Base-by-base conservation (phyloP, 2,329 filamentous ascomycete species). In the Trichoderma sp. region DNA sequence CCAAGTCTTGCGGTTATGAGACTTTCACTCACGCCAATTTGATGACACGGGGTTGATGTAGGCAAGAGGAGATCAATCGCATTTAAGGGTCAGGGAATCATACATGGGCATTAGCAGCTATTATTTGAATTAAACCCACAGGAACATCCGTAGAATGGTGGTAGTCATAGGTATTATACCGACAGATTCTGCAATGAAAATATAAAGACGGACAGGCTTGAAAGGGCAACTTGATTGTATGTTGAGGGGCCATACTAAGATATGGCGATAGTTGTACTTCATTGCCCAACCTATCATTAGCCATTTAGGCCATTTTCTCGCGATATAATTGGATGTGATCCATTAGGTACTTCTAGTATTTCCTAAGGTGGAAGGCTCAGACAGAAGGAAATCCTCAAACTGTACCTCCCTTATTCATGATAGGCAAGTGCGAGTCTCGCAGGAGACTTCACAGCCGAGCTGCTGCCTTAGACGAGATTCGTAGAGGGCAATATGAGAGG, bases 1-100 rank as follows among this genome's bases (percentile, higher is more conserved):
- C 76, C 87, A 90, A 78, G 84, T 89, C 67, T 80, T 90, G 76
- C 84, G 85, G 73, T 80, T 90, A 75, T 71, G 34, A 68, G 15
- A 28, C n/a, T 30, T 47, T 18, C 26, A 18, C 26, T 18, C 15
- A 5, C 14, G 9, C 15, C 18, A 14, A 34, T 7, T 24, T 34
- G n/a, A 47, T 18, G 18, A 9, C 3, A 30, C 0, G 12, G 8
- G 51, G 14, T 32, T 11, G 6, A 26, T 58, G 21, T 21, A 60
- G 28, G 15, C n/a, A 5, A 51, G 3, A 26, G 5, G 28, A 51
- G n/a, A 30, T 67, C 11, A 9, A 24, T 18, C 2, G n/a, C 15
- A 63, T 30, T 43, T 30, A 15, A 21, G 2, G 11, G 24, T 2
- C 5, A 21, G 21, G 15, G 39, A 30, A 21, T 6, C 5, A 34